These are phyloP conservation scores for Phaeotremella fagi DNA, from an alignment of 768 basidiomycete species.

Conservation along the genomic window DNA sequence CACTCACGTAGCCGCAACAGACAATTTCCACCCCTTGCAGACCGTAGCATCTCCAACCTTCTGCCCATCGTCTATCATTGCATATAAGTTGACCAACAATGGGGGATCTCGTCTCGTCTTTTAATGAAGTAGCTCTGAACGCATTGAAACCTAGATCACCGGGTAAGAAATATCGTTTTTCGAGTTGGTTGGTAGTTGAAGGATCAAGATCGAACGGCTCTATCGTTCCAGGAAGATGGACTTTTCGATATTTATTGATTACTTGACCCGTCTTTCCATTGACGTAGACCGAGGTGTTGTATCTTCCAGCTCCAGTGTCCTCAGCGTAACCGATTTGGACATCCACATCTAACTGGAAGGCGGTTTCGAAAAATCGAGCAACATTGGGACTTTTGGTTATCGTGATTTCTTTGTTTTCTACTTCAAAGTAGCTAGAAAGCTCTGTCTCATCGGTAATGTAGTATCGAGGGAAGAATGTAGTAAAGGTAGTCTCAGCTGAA, in stretches of 20 bases:
- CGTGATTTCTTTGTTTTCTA: slow-evolving; percentile 20
- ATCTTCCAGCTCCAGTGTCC: slow-evolving; percentile 31
- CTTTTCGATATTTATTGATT: slow-evolving; percentile 42
- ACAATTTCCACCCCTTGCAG: slow-evolving; percentile 45
- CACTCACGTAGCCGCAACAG: slow-evolving; percentile 44
- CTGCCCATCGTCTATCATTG: slow-evolving; percentile 46
- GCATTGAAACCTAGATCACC: slow-evolving; percentile 45
- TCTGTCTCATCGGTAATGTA: slow-evolving; percentile 37
- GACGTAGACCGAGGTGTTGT: slow-evolving; percentile 45
- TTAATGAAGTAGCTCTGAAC: slow-evolving; percentile 38
- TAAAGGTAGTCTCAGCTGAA: slow-evolving; percentile 34
- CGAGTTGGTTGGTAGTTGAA: slow-evolving; percentile 46
- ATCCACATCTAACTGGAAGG: slow-evolving; percentile 34
- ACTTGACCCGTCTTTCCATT: slow-evolving; percentile 27
- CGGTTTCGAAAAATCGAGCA: slow-evolving; percentile 36
- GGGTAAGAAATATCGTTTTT: slow-evolving; percentile 47
- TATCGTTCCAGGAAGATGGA: slow-evolving; percentile 40
- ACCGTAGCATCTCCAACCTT: slow-evolving; percentile 43
- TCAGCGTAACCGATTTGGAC: slow-evolving; percentile 47
- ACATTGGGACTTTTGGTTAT: slow-evolving; percentile 27
- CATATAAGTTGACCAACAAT: slow-evolving; percentile 46
- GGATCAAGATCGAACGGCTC: slow-evolving; percentile 44
- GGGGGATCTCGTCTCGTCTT: slow-evolving; percentile 19
- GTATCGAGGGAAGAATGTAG: slow-evolving; percentile 47
- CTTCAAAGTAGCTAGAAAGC: slow-evolving; percentile 36